Evolutionary conservation across 768 basidiomycete species (phyloP), one percentile per base, ranked within the genome.

Genomic region (Gymnopilus junonius): DNA sequence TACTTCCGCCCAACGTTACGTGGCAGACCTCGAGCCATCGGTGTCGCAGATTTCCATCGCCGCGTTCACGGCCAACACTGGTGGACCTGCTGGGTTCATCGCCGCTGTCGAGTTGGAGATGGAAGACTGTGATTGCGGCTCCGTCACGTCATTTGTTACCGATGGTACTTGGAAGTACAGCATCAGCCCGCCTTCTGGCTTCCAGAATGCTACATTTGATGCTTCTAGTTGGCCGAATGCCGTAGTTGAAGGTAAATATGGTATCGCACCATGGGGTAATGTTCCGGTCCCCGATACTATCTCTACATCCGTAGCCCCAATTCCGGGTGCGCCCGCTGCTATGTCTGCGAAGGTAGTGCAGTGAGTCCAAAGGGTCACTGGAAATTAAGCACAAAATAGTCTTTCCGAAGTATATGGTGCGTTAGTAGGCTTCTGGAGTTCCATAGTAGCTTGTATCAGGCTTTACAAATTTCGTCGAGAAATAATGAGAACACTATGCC

Each of bases 111-210:
- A 55, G 23, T 56, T 64, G 8, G 42, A 21, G 3, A 61, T 57
- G 17, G 63, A 57, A 27, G 57, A 45, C 15, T 67, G 66, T 15
- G 58, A 59, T 3, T 64, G 63, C 29, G 63, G 60, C 2, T 48
- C 57, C 3, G 23, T 42, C n/a, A 57, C 60, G 6, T 59, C 14
- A 65, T 69, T 37, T 67, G 70, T 23, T 64, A 73, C 73, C 15
- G 72, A 74, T 55, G 58, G 40, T 2, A 63, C 59, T 8, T 76
- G 73, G 73, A 73, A 73, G 59, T 70, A 60, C 40, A 72, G 29
- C 39, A 64, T 59, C 1, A 61, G 48, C 3, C 54, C 56, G 8
- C 69, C 71, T 25, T 53, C 63, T 20, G 63, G 66, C 51, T 67
- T 69, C 43, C 48, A 74, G 37, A 71, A 72, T 46, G 64, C 70